Evolutionary conservation across 257 asterid genomes (phyloP), one percentile per base, ranked within the genome.

Genomic region (Parsonsia alboflavescens): DNA sequence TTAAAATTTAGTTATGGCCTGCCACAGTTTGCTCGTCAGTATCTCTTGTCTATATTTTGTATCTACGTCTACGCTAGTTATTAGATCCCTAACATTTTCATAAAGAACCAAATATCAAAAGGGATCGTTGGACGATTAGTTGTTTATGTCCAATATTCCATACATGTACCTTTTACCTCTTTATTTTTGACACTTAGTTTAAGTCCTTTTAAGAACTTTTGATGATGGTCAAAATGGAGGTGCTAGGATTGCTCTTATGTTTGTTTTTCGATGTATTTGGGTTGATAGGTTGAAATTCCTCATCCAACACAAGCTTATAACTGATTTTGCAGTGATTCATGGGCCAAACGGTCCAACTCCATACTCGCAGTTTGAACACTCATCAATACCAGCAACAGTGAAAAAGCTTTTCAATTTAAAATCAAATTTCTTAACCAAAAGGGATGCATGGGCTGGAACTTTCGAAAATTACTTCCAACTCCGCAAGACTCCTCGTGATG

Each of bases 401-500:
- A 93, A 90, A 91, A 91, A 86, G 79, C 93, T 93, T 67, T 93
- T 94, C 74, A 91, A 90, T 80, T 87, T 94, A 42, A 80, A 82
- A 33, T 94, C 98, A 0, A 94, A 91, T 76, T 93, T 91, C 83
- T 77, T 93, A 85, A 93, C 97, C 62, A 93, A 90, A 83, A 84
- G 98, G 81, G 98, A 93, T 70, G 97, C 97, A 3, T 91, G 98
- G 98, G 98, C 98, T 80, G 98, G 97, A 74, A 91, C 96, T 62
- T 93, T 93, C 36, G 98, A 91, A 81, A 86, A 84, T 67, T 84
- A 82, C 90, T 86, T 93, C 58, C 73, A 53, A 77, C 49, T 82
- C 67, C 97, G 98, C 1, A 80, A 86, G 64, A 85, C 97, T 80
- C 98, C 98, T 15, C 96, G 98, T 16, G 86, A 87, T 42, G 96